Conservation (phyloP, 257 asterid genomes). For the Ballota nigra region DNA sequence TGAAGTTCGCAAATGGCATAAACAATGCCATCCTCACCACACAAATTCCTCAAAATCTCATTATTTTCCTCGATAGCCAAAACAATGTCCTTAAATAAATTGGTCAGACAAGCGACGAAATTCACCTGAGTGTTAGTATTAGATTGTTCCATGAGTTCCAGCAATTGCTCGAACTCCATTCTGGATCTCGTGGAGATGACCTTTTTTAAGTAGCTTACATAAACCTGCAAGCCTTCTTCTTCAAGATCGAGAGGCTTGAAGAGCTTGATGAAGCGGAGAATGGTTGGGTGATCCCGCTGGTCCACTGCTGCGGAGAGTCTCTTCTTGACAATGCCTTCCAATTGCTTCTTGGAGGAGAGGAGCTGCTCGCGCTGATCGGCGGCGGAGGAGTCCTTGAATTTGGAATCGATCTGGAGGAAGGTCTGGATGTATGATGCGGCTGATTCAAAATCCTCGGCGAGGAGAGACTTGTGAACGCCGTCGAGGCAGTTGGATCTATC, state of each 20-base stretch:
- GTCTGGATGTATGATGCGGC: slow-evolving; percentile 71
- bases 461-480: slow-evolving; percentile 74
- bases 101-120: slow-evolving; percentile 73
- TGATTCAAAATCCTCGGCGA: slow-evolving; percentile 74
- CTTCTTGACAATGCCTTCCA: slow-evolving; percentile 70
- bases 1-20: slow-evolving; percentile 92
- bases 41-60: slow-evolving; percentile 69
- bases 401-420: slow-evolving; percentile 79
- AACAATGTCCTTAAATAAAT: slow-evolving; percentile 83
- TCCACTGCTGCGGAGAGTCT: slow-evolving; percentile 66
- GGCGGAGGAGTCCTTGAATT: slow-evolving; percentile 64
- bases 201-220: slow-evolving; percentile 63
- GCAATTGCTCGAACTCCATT: slow-evolving; percentile 71
- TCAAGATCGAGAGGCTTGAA: slow-evolving; percentile 76
- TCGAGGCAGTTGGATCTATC: slow-evolving; percentile 74
- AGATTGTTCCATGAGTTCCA: slow-evolving; percentile 53
- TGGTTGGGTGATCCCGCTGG: slow-evolving; percentile 72
- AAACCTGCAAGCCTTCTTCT: slow-evolving; percentile 85
- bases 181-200: slow-evolving; percentile 70
- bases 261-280: slow-evolving; percentile 72
- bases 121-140: slow-evolving; percentile 39
- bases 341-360: slow-evolving; percentile 69
- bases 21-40: slow-evolving; percentile 94
- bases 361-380: slow-evolving; percentile 86
- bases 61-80: slow-evolving; percentile 86